Base-by-base conservation (phyloP, 148 eudicot species). In the Cornus suecica region DNA sequence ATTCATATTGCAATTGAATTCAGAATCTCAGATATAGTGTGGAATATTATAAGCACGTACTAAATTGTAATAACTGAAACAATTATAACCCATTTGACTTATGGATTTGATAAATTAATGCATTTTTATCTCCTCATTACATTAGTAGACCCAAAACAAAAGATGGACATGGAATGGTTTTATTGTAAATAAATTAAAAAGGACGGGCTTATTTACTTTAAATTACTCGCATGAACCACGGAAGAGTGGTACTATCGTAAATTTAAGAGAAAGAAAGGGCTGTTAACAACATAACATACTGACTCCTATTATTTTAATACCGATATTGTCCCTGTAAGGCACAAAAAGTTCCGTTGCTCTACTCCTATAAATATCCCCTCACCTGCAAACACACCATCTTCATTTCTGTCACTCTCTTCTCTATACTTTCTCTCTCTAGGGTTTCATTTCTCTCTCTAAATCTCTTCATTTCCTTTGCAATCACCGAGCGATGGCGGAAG, bases 291-390 rank as follows among this genome's bases (percentile, higher is more conserved):
- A n/a, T n/a, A n/a, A 15, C 27, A 8, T 3, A n/a, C 16, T 7
- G 16, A 14, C 45, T 34, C 6, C 1, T 1, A 29, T 16, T 80
- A 42, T 37, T 52, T 32, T 45, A 56, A 41, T 78, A 68, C 69
- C 85, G 4, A 27, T 27, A 54, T 26, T 76, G 20, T 25, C 83
- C 80, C 65, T 30, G 62, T 22, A 32, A 75, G 32, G n/a, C 75
- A 29, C 70, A 52, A 56, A 82, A 90, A 83, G 71, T 87, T 90
- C 85, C 85, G 73, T 71, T 86, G 73, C 87, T 30, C 80, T 80
- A 64, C 83, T 77, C 76, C 84, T 82, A 86, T 88, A 88, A 70
- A 82, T 74, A 37, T 48, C 54, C 54, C 52, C 15, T 16, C 20
- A 48, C 54, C 54, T 48, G 54, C 54, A 16, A 13, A 1, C 54